Base-by-base conservation (phyloP, 306 rosid species). In the Prunus fruticosa region DNA sequence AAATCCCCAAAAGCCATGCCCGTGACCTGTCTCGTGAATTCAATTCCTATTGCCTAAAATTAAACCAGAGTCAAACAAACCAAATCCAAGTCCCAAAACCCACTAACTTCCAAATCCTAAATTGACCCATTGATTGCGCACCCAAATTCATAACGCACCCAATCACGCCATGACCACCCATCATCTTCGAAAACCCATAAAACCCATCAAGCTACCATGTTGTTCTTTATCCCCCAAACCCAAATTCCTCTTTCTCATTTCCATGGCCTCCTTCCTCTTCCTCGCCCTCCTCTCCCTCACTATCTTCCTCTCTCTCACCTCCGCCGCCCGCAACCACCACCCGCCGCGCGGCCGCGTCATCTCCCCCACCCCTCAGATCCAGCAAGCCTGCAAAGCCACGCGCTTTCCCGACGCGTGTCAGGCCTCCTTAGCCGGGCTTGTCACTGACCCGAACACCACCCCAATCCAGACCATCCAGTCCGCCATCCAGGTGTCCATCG, bases 351-450 rank as follows among this genome's bases (percentile, higher is more conserved):
- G 5, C 22, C 73, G 2, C 18, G 74, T 8, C 47, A 28, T 5
- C 70, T 50, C 66, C n/a, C 16, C 9, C 2, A 13, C 0, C 3
- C 52, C 2, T 23, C 84, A 11, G 19, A 83, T 89, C 79, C 89
- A 71, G 5, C 74, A 30, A 11, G 92, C 90, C 74, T 95, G 99
- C 83, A 73, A 71, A 5, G 97, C 97, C 66, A 92, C 99, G 4
- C 96, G 93, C 54, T 95, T 89, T 81, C 91, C 93, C 0, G 82
- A 79, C 34, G 75, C 51, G 49, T 95, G 99, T 78, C 54, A 70
- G 25, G 23, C 85, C 69, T 76, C 96, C 22, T 78, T 95, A 5
- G 0, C 87, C 61, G 58, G 78, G 61, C 53, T 78, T 54, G 25
- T 34, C 47, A 34, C 18, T 1, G 46, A 65, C 23, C 80, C 86